Evolutionary conservation across 2,329 filamentous ascomycete species (phyloP).

Genomic region (Hymenoscyphus occultus): DNA sequence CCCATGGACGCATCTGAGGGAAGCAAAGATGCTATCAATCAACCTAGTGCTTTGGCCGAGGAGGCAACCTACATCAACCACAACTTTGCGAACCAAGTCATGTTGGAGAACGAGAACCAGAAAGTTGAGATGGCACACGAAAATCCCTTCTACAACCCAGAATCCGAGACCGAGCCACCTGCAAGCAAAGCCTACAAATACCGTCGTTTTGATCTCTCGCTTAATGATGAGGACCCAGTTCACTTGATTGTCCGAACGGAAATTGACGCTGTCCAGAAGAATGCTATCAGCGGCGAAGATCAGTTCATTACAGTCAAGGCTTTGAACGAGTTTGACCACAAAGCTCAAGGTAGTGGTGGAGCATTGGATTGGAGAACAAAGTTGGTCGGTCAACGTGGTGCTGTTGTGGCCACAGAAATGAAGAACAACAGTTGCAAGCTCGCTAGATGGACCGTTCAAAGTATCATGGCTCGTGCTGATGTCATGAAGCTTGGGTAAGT

Average conservation of each 20-base stretch:
- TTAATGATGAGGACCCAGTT: conserved; percentile 86
- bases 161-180: conserved; percentile 88
- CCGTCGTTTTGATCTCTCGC: conserved; percentile 90
- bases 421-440: conserved; percentile 99
- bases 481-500: conserved; percentile 94
- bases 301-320: conserved; percentile 91
- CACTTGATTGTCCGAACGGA: conserved; percentile 93
- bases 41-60: conserved; percentile 85
- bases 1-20: conserved; percentile 88
- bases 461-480: conserved; percentile 95
- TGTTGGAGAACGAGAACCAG: conserved; percentile 72
- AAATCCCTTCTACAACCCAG: conserved; percentile 96
- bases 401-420: conserved; percentile 98
- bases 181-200: conserved; percentile 99
- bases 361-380: conserved; percentile 97
- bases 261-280: conserved; percentile 93
- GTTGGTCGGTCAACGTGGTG: conserved; percentile 90
- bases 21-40: conserved; percentile 93
- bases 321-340: conserved; percentile 98
- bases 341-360: conserved; percentile 90
- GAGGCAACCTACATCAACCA: conserved; percentile 99
- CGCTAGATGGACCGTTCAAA: conserved; percentile 94
- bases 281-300: conserved; percentile 86
- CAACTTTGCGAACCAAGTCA: conserved; percentile 96
- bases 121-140: conserved; percentile 83